Evolutionary conservation across 257 asterid genomes (phyloP).

Genomic region (Jacaranda mimosifolia): DNA sequence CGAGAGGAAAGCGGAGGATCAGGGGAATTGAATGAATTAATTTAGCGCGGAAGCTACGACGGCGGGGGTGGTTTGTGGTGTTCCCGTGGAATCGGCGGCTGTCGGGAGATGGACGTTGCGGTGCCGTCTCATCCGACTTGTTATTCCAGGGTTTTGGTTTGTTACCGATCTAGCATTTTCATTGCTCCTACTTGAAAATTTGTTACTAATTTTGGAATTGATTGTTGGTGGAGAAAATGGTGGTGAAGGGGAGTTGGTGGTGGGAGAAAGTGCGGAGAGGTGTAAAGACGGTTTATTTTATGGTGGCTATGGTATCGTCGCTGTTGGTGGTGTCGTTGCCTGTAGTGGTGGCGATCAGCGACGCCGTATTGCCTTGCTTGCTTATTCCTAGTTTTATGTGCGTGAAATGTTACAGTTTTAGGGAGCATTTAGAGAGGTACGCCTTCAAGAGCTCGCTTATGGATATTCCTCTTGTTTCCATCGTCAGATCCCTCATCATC

Average conservation of each 20-base stretch:
- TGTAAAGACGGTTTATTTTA: conserved; percentile 73
- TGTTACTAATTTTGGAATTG: conserved; percentile 21
- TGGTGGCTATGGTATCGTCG: conserved; percentile 84
- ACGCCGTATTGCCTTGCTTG: conserved; percentile 75
- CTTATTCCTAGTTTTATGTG: conserved; percentile 83
- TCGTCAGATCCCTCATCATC: conserved; percentile 85
- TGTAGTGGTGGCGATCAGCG: conserved; percentile 77
- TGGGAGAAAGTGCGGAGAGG: conserved; percentile 79
- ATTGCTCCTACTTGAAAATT: conserved; percentile 18
- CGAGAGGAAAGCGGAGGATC: conserved; percentile 20
- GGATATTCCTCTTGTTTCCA: conserved; percentile 89
- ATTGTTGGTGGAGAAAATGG: conserved; percentile 43
- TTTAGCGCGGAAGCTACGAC: conserved; percentile 33
- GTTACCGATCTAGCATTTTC: conserved; percentile 48
- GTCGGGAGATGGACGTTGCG: conserved; percentile 51
- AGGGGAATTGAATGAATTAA: conserved; percentile 22
- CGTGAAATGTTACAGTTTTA: conserved; percentile 67
- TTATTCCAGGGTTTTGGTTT: conserved; percentile 36
- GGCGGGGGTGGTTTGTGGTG: conserved; percentile 29
- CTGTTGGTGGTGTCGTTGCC: conserved; percentile 80
- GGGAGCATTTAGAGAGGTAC: conserved; percentile 81
- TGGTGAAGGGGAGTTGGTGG: conserved; percentile 69
- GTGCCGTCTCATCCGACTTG: conserved; percentile 41
- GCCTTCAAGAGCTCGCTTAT: conserved; percentile 87
- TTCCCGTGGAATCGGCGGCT: conserved; percentile 19